Base-by-base conservation (phyloP, 129 eudicot genomes). In the Oenanthe sinensis region DNA sequence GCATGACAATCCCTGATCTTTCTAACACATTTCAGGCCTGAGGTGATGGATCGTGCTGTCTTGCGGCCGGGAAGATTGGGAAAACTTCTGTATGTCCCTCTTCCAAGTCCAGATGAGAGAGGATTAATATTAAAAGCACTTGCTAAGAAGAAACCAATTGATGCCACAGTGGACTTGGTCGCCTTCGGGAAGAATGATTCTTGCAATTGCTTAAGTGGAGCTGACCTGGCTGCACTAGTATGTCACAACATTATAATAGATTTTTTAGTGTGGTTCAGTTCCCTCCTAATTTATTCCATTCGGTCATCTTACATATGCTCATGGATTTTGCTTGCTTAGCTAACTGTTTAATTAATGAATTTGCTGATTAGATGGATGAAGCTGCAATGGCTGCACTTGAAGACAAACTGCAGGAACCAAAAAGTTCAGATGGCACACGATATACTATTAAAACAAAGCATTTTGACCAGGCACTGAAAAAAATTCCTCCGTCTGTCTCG, bases 31-130 rank as follows among this genome's bases (percentile, higher is more conserved):
- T 46, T 8, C 77, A 74, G 77, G 58, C 77, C 77, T 0, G 77
- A 74, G 77, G 77, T 73, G 24, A 72, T 72, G 28, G 76, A 72
- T 17, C 76, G 76, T 43, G 76, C 76, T 72, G 17, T 95, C 55
- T 85, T 96, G 75, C 87, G 98, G 48, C 96, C 94, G 0, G 96
- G 97, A 87, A 87, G 99, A 42, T 86, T 96, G 49, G 99, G 96
- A 70, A 90, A 85, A 81, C 95, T 80, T 42, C 8, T 50, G 22
- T 96, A 83, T 71, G 96, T 96, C 16, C 93, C 97, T 82, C 80
- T 96, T 30, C 99, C 99, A 33, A 88, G 79, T 83, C 85, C 85
- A 77, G 97, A 92, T 26, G 99, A 92, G 78, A 93, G 99, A 47
- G 97, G 89, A 36, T 80, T 87, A 85, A 96, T 96, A 72, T 82